Conservation (phyloP, 345 rosid genomes). For the Barbarea vulgaris region DNA sequence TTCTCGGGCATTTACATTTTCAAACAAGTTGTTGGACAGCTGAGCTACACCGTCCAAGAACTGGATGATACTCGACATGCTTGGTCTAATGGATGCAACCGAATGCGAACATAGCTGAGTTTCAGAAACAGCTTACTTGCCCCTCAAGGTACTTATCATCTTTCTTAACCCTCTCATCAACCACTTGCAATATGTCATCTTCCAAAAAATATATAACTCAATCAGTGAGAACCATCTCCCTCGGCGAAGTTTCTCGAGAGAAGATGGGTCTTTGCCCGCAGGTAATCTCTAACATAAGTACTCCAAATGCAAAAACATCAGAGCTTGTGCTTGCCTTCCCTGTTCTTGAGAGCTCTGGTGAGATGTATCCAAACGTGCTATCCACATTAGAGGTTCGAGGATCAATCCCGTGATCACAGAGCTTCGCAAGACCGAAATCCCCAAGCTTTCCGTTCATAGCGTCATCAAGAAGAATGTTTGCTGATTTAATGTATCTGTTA, state of each 20-base stretch:
- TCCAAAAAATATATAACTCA: conserved; percentile 39
- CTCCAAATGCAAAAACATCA: conserved; percentile 50
- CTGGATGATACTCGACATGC: conserved; percentile 1
- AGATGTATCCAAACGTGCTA: conserved; percentile 54
- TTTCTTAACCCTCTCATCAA: conserved; percentile 23
- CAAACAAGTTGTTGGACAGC: conserved; percentile 1
- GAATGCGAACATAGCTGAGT: conserved; percentile 44
- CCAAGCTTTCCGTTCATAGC: conserved; percentile 47
- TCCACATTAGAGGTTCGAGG: conserved; percentile 48
- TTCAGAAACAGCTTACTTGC: conserved; percentile 44
- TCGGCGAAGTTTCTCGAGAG: conserved; percentile 20
- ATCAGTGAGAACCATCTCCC: conserved; percentile 38
- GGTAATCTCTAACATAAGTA: conserved; percentile 46
- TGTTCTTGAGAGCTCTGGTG: conserved; percentile 43
- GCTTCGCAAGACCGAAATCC: conserved; percentile 55
- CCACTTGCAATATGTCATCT: conserved; percentile 35
- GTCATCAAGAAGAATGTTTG: conserved; percentile 48
- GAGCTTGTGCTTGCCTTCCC: conserved; percentile 47
- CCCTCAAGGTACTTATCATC: conserved; percentile 26
- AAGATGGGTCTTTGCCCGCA: conserved; percentile 50
- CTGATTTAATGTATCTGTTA: conserved; percentile 50
- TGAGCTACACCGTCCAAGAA: conserved; percentile 7
- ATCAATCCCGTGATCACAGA: conserved; percentile 46
- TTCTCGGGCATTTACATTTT: conserved; percentile 13
- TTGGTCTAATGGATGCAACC: conserved; percentile 41